phyloP scores from a whole-genome alignment of 2,329 filamentous ascomycete species.

The Ampelomyces quisqualis region DNA sequence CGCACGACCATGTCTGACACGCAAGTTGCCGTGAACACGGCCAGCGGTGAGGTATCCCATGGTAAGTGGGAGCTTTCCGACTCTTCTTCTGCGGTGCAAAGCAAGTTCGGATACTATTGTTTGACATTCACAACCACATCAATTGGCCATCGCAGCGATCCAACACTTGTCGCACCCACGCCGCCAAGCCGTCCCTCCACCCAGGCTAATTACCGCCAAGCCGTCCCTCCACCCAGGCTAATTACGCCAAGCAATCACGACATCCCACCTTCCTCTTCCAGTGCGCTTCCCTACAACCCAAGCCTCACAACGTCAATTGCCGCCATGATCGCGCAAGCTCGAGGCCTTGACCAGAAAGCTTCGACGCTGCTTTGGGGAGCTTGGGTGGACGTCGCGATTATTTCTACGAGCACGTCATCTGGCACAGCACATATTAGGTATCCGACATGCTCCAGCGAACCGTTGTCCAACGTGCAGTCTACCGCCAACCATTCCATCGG shows the following conservation, averaged over 20 bases:
- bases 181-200: too few relatives aligned
- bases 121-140: too few relatives aligned
- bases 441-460: conserved; percentile 5
- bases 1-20: too few relatives aligned
- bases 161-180: too few relatives aligned
- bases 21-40: not conserved
- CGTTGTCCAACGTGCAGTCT: conserved; percentile 13
- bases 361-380: conserved; percentile 6
- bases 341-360: conserved; percentile 4
- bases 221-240: too few relatives aligned
- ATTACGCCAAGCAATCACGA: conserved; percentile 31
- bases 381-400: conserved; percentile 5
- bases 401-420: conserved; percentile 18
- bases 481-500: conserved; percentile 4
- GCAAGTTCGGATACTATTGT: too few relatives aligned
- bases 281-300: conserved; percentile 28
- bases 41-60: too few relatives aligned
- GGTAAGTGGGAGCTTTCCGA: too few relatives aligned
- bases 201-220: too few relatives aligned
- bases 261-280: conserved; percentile 37
- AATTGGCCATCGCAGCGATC: too few relatives aligned
- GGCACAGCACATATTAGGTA: conserved; percentile 19
- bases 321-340: conserved; percentile 30
- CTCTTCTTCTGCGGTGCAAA: too few relatives aligned
- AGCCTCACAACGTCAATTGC: conserved; percentile 25